phyloP scores from a whole-genome alignment of 768 basidiomycete species.

The Cystofilobasidium ferigula region DNA sequence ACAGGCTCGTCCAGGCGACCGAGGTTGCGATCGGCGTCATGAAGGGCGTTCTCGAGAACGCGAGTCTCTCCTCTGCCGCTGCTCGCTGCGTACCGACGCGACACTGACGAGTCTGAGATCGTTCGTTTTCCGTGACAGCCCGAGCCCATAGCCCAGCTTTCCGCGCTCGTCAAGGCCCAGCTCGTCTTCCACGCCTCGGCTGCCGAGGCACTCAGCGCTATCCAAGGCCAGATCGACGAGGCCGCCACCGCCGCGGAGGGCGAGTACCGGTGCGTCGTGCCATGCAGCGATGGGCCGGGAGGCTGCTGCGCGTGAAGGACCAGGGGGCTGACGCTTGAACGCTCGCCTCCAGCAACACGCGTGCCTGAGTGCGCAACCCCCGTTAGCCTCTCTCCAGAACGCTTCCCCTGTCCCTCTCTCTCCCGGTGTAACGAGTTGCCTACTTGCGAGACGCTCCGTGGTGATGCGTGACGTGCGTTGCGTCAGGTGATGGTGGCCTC shows the following conservation, averaged over 20 bases:
- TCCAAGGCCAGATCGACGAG: conserved; percentile 35
- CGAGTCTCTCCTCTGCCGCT: conserved; percentile 41
- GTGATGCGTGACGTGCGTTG: too few species aligned
- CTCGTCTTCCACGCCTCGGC: conserved; percentile 62
- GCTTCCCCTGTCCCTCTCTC: not conserved
- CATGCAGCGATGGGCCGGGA: too few species aligned
- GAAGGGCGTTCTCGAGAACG: conserved; percentile 80
- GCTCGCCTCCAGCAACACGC: too few species aligned
- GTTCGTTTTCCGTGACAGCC: conserved; percentile 48
- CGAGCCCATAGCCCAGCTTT: conserved; percentile 87
- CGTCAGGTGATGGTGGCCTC: too few species aligned
- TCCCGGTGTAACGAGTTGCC: too few species aligned
- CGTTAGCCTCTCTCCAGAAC: too few species aligned
- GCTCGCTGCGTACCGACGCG: not conserved
- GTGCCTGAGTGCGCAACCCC: too few species aligned
- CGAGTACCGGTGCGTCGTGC: conserved; percentile 17
- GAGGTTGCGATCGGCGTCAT: conserved; percentile 75
- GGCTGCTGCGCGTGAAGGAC: too few species aligned
- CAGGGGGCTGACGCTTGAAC: too few species aligned
- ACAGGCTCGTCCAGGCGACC: conserved; percentile 90
- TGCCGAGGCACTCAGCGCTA: conserved; percentile 55
- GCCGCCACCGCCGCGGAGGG: conserved; percentile 14
- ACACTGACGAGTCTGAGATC: too few species aligned
- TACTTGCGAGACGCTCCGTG: too few species aligned
- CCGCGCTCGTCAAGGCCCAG: conserved; percentile 83